Percentiles rank a stretch among this genome's conserved stretches.
These are phyloP conservation scores for Cladosporium sp. DNA, from an alignment of 2,329 filamentous ascomycete genomes.

Conservation along the genomic window DNA sequence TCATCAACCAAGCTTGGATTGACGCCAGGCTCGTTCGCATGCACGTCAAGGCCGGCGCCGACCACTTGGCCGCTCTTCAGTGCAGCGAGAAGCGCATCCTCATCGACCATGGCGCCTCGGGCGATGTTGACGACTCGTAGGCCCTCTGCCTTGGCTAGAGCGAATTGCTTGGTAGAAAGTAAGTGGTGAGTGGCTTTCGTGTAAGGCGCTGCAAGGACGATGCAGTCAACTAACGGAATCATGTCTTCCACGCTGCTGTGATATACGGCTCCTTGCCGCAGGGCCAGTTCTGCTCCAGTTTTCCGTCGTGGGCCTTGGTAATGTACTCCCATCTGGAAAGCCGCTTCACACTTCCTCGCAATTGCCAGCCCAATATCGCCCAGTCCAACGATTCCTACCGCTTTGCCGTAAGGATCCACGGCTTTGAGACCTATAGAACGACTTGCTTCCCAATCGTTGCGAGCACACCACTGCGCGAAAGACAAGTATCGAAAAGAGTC, in stretches of 20 bases:
- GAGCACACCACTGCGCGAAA: slow-evolving; percentile 38
- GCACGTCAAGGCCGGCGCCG: slow-evolving; percentile 55
- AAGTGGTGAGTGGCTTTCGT: slow-evolving; percentile 22
- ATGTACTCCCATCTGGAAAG: slow-evolving; percentile 66
- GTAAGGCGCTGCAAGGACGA: slow-evolving; percentile 58
- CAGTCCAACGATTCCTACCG: slow-evolving; percentile 63
- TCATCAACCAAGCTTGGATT: slow-evolving; percentile 44
- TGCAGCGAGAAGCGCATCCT: slow-evolving; percentile 51
- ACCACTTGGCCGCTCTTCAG: slow-evolving; percentile 52
- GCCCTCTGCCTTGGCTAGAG: slow-evolving; percentile 49
- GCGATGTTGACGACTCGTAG: slow-evolving; percentile 57
- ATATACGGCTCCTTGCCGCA: background rate
- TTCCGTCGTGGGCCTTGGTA: slow-evolving; percentile 43
- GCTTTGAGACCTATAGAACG: slow-evolving; percentile 54
- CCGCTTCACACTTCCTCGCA: slow-evolving; percentile 53
- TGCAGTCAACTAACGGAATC: slow-evolving; percentile 52
- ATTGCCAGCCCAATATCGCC: slow-evolving; percentile 53
- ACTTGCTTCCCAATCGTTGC: slow-evolving; percentile 55
- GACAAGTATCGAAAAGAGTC: slow-evolving; percentile 63
- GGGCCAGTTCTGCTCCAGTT: slow-evolving; percentile 33
- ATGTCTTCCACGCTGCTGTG: slow-evolving; percentile 48
- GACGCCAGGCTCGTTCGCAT: slow-evolving; percentile 53
- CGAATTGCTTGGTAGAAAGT: background rate
- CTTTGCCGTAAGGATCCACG: slow-evolving; percentile 59
- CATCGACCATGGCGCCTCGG: slow-evolving; percentile 54